Base-by-base conservation (phyloP, 2,329 filamentous ascomycete species). In the Clarireedia hainanense region DNA sequence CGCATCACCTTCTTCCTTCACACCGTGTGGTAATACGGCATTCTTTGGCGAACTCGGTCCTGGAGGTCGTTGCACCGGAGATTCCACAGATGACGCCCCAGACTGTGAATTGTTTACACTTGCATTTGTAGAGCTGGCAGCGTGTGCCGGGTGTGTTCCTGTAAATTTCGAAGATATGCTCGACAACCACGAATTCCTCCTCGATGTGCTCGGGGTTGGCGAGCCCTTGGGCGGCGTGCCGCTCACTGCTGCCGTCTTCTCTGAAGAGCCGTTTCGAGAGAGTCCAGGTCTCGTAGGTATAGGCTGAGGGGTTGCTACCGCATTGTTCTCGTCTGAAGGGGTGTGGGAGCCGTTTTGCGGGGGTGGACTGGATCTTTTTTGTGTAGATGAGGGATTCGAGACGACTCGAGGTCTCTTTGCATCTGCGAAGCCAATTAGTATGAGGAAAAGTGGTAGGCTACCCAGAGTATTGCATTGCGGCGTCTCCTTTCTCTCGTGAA, bases 151-250 rank as follows among this genome's bases (percentile, higher is more conserved):
- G 60, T 69, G 60, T 36, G 56, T 54, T 23, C 65, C 61, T 64
- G 88, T 91, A 74, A 97, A 96, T 69, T 95, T 96, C 62, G 89
- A 92, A 61, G 90, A 95, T 63, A 97, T 83, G 67, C 84, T 96
- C 56, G 89, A 89, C 67, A 97, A 91, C 94, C 94, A 99, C 14
- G 91, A 96, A 60, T 84, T 85, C 55, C 83, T 74, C 61, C 90
- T 57, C 7, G 58, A 52, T 2, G 51, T 55, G 6, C 62, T 58
- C 9, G 65, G 62, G 1, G 60, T 55, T 7, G 65, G 61, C 34
- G 50, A 55, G 4, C 58, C 40, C 57, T 67, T 68, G n/a, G 57
- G 57, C 20, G 59, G 30, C 49, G 54, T 64, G 46, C 61, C 61
- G 57, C 66, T 63, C 37, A 60, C n/a, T 30, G 58, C 60, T 34